A percentile compares a stretch with the other conserved stretches of the same genome.
phyloP scores from a whole-genome alignment of 306 rosid genomes.

The Vachellia collinsii region DNA sequence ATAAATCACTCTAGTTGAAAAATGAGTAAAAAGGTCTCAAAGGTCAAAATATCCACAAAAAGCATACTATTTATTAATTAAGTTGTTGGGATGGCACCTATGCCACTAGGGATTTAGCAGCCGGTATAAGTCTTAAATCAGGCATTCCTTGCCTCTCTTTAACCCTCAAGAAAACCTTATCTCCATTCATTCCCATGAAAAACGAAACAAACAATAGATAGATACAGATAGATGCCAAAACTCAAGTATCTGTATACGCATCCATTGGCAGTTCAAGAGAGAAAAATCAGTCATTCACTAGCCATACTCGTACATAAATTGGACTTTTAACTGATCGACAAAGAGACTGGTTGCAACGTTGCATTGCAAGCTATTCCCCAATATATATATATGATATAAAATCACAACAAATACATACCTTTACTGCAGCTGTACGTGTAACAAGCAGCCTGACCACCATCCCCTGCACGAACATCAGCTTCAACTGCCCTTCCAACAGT shows the following conservation, averaged over 20 bases:
- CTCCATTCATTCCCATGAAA: not conserved
- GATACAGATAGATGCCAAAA: not conserved
- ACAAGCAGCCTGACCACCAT: constrained; percentile 92
- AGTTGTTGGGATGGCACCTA: not conserved
- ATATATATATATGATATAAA: not conserved
- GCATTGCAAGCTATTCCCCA: not conserved
- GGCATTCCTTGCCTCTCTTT: no score
- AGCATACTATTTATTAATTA: no score
- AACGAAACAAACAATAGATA: not conserved
- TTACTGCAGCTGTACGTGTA: constrained; percentile 95
- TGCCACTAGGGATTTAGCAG: no score
- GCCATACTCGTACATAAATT: not conserved
- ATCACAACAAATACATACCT: constrained; percentile 54
- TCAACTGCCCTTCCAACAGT: constrained; percentile 81
- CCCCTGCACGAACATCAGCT: constrained; percentile 97
- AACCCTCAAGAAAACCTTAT: not conserved
- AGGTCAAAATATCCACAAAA: not conserved
- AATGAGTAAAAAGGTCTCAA: not conserved
- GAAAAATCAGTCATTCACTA: not conserved
- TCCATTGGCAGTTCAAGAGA: not conserved
- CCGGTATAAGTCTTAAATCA: no score
- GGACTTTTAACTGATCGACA: not conserved
- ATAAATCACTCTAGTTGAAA: not conserved
- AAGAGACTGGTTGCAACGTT: not conserved
- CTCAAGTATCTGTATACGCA: not conserved